Evolutionary conservation across 257 asterid species (phyloP), one percentile per base, ranked within the genome.

Genomic region (Gynochthodes officinalis): DNA sequence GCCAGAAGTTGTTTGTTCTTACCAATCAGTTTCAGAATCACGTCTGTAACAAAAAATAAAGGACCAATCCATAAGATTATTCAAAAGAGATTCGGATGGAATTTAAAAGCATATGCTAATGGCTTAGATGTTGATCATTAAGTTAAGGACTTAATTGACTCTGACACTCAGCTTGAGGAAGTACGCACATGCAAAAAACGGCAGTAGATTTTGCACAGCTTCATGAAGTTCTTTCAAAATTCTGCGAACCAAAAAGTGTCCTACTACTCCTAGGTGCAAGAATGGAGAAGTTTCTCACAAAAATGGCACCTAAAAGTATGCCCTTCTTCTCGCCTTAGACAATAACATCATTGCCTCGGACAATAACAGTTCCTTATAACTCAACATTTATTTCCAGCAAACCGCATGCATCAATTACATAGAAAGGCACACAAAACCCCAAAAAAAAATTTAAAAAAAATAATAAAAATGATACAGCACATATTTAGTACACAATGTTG

Each of bases 1-100:
- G 96, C 96, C 62, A 82, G 16, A 42, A 84, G 84, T 60, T 77
- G 89, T 78, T 81, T 82, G 62, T 87, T 87, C 80, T 74, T 80
- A 69, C 60, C 50, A 70, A 87, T 85, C 69, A 89, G 88, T 80
- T 79, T 85, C 86, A 66, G 75, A 69, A 87, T 79, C 39, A 87
- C 72, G 78, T 85, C 93, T 85, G 87, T 35, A 23, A 64, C 43
- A 82, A 75, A 30, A 50, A 77, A 80, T 25, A 64, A 69, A 67
- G 23, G 32, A 74, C 14, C 40, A 43, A 39, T 64, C 39, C 21
- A 12, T 25, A 15, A 1, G 32, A 19, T 23, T 33, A 32, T 19
- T 14, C 46, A 61, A 16, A 27, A 33, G 19, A 71, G 46, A 40
- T 1, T 35, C 62, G 35, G 25, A 39, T 54, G 40, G 4, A 55